Evolutionary conservation across 495 filamentous ascomycete species (phyloP), one percentile per base, ranked within the genome.

Genomic region (Aspergillus nanangensis): DNA sequence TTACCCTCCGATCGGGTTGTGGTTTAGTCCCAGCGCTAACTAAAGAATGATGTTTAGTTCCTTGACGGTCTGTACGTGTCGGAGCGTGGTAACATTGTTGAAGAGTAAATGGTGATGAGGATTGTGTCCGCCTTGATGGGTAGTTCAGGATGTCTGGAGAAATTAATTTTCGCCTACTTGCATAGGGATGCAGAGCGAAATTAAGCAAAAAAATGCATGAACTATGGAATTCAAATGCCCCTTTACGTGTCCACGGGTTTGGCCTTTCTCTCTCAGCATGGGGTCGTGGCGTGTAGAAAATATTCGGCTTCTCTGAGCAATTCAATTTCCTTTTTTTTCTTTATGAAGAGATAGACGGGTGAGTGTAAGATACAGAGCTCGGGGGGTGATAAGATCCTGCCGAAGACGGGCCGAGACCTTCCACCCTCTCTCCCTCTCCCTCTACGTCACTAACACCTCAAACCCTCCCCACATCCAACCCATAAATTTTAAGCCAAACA

Each of bases 61-160:
- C 81, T 98, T 81, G 93, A 98, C 76, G 93, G 93, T 82, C 77
- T 98, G 70, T 98, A 97, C 78, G 93, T 97, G 61, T 95, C 90
- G 58, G 92, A 98, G 88, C 83, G 84, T 78, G 83, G 84, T 70
- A 94, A 98, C 82, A 86, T 98, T 58, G 76, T 77, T 55, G 86
- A 87, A 64, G 87, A 83, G 43, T 78, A 77, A 68, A 71, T 55
- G 60, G 58, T 62, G 45, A 51, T 50, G 50, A 35, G 34, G 46
- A 57, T 46, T 56, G 59, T 56, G 59, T 58, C 55, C 55, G 52
- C 47, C 56, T 61, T 66, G 58, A 58, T 50, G 55, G 60, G 56
- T 63, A 58, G 62, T 57, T 57, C 58, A 58, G 61, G 66, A 62
- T 70, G 66, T 67, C 61, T 54, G 65, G 62, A 63, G 62, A 68